A percentile compares a stretch with the other conserved stretches of the same genome.
phyloP scores from a whole-genome alignment of 148 eudicot genomes.

The Persicaria tinctoria region DNA sequence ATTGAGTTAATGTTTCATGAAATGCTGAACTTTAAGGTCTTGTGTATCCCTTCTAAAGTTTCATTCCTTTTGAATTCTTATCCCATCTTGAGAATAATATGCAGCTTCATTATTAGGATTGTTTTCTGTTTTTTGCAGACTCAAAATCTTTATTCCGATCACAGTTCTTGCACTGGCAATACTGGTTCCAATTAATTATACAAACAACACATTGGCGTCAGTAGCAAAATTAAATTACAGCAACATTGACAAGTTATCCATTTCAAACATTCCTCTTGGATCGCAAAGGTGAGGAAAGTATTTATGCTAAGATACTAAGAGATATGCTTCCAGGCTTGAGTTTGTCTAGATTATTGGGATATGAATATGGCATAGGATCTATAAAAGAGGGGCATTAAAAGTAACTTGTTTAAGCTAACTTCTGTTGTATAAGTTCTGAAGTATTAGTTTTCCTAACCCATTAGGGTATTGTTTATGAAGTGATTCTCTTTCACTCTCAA shows the following conservation, averaged over 20 bases:
- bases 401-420: neutral
- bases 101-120: neutral
- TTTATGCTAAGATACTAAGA: neutral
- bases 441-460: neutral
- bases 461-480: neutral
- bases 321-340: neutral
- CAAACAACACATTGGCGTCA: slow-evolving; percentile 47
- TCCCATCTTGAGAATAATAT: neutral
- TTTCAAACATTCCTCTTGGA: slow-evolving; percentile 64
- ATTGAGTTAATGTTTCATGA: neutral
- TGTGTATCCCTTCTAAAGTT: neutral
- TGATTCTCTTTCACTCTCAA: neutral
- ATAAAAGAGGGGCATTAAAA: too few species aligned
- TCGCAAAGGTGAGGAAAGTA: slow-evolving; percentile 52
- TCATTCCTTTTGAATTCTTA: neutral
- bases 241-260: slow-evolving; percentile 75
- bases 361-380: too few species aligned
- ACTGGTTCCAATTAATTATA: slow-evolving; percentile 74
- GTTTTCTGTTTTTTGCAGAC: slow-evolving; percentile 37
- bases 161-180: slow-evolving; percentile 49
- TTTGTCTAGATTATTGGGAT: too few species aligned
- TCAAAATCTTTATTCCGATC: slow-evolving; percentile 86
- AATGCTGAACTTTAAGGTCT: neutral
- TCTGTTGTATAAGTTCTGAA: neutral
- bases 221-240: slow-evolving; percentile 36